These are phyloP conservation scores for Iris pallida DNA, from an alignment of 116 monocot species.

Conservation along the genomic window DNA sequence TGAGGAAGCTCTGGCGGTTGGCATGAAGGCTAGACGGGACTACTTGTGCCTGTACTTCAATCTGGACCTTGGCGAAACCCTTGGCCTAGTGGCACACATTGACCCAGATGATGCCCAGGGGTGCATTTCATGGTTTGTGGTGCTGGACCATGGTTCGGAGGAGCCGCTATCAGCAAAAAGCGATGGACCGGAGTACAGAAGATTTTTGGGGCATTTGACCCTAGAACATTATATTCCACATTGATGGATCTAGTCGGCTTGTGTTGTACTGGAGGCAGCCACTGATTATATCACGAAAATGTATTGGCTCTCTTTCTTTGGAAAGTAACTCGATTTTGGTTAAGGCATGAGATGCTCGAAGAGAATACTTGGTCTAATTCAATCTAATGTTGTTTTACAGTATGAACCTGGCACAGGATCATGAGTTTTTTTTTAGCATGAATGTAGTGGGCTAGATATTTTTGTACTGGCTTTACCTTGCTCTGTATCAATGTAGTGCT, in stretches of 20 bases:
- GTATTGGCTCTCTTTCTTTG: too few relatives aligned
- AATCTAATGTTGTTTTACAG: too few relatives aligned
- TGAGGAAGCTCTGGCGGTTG: conserved; percentile 69
- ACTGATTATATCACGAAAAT: conserved; percentile 9
- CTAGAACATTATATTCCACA: conserved; percentile 57
- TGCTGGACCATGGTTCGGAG: conserved; percentile 48
- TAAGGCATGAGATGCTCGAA: too few relatives aligned
- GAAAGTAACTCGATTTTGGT: too few relatives aligned
- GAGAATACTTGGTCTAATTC: too few relatives aligned
- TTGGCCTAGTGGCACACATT: conserved; percentile 62
- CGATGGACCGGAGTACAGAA: conserved; percentile 25
- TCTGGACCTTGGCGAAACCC: conserved; percentile 58
- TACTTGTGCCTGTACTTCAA: conserved; percentile 65
- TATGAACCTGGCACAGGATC: too few relatives aligned
- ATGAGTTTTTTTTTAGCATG: too few relatives aligned
- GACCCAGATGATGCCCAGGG: conserved; percentile 51
- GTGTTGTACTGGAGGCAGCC: conserved; percentile 31
- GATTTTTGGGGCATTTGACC: conserved; percentile 63
- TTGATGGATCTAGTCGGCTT: conserved; percentile 74
- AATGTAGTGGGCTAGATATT: too few relatives aligned
- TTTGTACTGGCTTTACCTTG: too few relatives aligned
- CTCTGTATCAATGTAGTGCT: too few relatives aligned
- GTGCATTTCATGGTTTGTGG: conserved; percentile 81
- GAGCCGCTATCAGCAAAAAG: conserved; percentile 25
- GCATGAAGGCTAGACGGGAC: conserved; percentile 67